Evolutionary conservation across 352 stramenopile species (phyloP), one percentile per base, ranked within the genome.

Genomic region (Phytophthora crassamura): DNA sequence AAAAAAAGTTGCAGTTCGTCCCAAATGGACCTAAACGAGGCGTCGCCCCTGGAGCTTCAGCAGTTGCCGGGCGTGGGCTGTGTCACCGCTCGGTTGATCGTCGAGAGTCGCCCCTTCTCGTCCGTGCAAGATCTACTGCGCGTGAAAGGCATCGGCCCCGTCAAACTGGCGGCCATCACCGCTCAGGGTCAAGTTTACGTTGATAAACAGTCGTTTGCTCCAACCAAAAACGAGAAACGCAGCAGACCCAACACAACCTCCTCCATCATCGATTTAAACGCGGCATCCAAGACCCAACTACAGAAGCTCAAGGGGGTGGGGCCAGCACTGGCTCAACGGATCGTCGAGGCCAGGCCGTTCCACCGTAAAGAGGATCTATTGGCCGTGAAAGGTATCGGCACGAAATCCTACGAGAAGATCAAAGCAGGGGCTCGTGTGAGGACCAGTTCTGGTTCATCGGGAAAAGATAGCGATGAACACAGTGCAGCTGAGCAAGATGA

Each of bases 301-400:
- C 33, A 69, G 50, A 49, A 49, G 10, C 60, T 93, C 0, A 70
- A 62, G 12, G 82, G 77, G 5, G 65, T 93, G 16, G 79, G 79
- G 5, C 67, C 66, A 0, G 53, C 48, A 14, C 50, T 80, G 8
- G 82, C 80, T 5, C 48, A 78, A 51, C 68, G 67, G 2, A 93
- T 90, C 45, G 36, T 86, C 6, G 52, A 72, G 1, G 63, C 61
- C 1, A 70, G 84, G 25, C 84, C 84, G 2, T 90, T 89, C 54
- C 35, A 64, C 10, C 59, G 74, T 2, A 78, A 76, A 12, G 74
- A 86, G 42, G 81, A 88, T 35, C 40, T 92, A 12, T 48, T 85
- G 51, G 67, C 58, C 4, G 77, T 92, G 28, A 75, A 72, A 28
- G 75, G 77, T 7, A 84, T 90, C 42, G 74, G 78, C 0, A 41